Evolutionary conservation across 441 rosid genomes (phyloP).

Genomic region (Eugenia klotzschiana): DNA sequence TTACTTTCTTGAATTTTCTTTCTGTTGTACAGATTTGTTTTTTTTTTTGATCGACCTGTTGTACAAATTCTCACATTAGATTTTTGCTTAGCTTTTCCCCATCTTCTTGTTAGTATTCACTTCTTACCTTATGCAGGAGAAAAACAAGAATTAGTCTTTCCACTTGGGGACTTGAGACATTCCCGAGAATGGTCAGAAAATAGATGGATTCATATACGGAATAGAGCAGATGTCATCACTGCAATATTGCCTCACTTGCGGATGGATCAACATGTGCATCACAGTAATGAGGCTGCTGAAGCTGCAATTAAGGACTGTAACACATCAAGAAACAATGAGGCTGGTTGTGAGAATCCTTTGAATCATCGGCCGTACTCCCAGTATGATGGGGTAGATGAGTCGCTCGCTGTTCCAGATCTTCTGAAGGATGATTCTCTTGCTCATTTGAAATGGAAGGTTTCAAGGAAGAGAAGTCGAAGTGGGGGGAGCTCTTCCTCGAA

Average conservation of each 20-base stretch:
- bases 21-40: background rate
- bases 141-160: constrained; percentile 32
- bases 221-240: constrained; percentile 29
- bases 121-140: constrained; percentile 32
- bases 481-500: constrained; percentile 16
- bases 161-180: constrained; percentile 27
- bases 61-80: background rate
- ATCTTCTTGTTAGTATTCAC: background rate
- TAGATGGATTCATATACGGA: constrained; percentile 28
- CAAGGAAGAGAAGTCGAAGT: constrained; percentile 39
- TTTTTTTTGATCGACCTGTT: too few species aligned
- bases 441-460: constrained; percentile 45
- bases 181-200: constrained; percentile 63
- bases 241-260: constrained; percentile 8
- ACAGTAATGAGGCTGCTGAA: constrained; percentile 8
- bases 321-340: constrained; percentile 4
- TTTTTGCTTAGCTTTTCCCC: background rate
- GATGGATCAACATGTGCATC: constrained; percentile 11
- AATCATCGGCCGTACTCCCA: constrained; percentile 8
- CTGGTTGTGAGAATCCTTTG: constrained; percentile 5
- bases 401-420: constrained; percentile 29
- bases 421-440: constrained; percentile 38
- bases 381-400: constrained; percentile 6
- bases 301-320: background rate
- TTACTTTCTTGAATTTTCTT: background rate